Conservation (phyloP, 129 eudicot genomes). For the Arctium minus region DNA sequence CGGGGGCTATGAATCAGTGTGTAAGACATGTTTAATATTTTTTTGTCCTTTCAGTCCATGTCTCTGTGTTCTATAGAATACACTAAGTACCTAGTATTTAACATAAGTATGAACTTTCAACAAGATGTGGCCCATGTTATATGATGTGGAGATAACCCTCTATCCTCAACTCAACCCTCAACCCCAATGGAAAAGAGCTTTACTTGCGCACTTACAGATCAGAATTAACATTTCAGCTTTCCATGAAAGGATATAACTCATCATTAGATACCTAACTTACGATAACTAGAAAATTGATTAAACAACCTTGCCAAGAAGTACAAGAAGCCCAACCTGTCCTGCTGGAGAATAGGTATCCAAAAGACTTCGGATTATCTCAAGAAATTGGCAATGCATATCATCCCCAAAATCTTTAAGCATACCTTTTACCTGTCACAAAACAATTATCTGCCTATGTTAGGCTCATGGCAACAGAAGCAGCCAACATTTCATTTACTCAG, state of each 20-base stretch:
- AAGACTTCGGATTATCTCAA: slow-evolving; percentile 84
- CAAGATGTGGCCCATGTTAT: not conserved
- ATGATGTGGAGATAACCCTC: not conserved
- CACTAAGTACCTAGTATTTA: no score
- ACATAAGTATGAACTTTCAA: not conserved
- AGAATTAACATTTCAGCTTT: not conserved
- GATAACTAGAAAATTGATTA: not conserved
- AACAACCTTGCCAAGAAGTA: not conserved
- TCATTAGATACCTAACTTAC: slow-evolving; percentile 2
- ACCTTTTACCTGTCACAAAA: slow-evolving; percentile 65
- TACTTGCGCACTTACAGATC: not conserved
- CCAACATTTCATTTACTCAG: not conserved
- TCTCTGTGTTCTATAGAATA: no score
- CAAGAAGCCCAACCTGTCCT: slow-evolving; percentile 55
- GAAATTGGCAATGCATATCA: slow-evolving; percentile 94
- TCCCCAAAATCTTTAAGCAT: slow-evolving; percentile 92
- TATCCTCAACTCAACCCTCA: not conserved
- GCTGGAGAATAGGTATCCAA: slow-evolving; percentile 68
- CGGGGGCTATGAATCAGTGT: no score
- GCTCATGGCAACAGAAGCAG: not conserved
- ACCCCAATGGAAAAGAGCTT: not conserved
- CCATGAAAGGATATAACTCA: not conserved
- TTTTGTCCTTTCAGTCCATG: no score
- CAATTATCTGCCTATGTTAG: not conserved
- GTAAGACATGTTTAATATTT: no score